Evolutionary conservation across 805 yeast genomes (phyloP).

Genomic region (Yarrowia deformans): DNA sequence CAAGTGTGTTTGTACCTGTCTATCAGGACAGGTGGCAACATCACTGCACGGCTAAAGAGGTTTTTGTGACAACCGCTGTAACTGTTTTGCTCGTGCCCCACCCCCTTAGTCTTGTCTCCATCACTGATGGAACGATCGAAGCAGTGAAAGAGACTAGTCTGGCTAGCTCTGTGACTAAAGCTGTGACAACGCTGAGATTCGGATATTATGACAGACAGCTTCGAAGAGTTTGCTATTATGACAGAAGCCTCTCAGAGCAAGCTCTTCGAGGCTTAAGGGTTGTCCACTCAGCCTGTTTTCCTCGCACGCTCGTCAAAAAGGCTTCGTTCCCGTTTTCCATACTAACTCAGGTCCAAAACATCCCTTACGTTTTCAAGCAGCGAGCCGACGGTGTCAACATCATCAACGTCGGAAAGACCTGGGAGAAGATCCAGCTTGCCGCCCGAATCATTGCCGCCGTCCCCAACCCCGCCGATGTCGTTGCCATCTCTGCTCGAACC

Average conservation of each 20-base stretch:
- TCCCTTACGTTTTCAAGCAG: constrained; percentile 78
- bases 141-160: too few relatives aligned
- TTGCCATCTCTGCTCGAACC: constrained; percentile 98
- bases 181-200: too few relatives aligned
- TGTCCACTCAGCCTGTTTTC: not conserved
- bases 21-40: not conserved
- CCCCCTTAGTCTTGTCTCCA: too few relatives aligned
- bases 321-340: not conserved
- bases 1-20: not conserved
- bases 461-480: constrained; percentile 98
- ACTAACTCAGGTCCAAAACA: constrained; percentile 78
- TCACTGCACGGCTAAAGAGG: not conserved
- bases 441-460: constrained; percentile 99
- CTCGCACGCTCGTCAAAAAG: not conserved
- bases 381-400: constrained; percentile 99
- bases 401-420: constrained; percentile 98
- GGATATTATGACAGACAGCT: too few relatives aligned
- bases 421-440: constrained; percentile 99
- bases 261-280: not conserved
- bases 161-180: too few relatives aligned
- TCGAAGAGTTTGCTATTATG: too few relatives aligned
- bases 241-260: too few relatives aligned
- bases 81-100: too few relatives aligned
- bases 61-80: too few relatives aligned
- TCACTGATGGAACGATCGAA: too few relatives aligned